Evolutionary conservation across 2,329 filamentous ascomycete genomes (phyloP).

Genomic region (Neonectria ditissima): DNA sequence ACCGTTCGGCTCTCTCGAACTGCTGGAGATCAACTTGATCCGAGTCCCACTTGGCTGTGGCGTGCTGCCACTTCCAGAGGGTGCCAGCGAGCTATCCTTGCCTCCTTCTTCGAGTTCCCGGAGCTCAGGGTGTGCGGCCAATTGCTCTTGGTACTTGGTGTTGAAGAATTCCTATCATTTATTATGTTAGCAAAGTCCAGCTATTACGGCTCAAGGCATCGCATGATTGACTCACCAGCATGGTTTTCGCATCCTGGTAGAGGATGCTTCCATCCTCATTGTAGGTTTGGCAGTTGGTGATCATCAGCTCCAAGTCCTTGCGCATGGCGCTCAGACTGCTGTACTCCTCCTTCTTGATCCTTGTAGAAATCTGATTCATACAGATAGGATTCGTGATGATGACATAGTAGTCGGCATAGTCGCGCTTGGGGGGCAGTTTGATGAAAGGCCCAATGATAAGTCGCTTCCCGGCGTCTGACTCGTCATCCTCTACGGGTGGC

Average conservation of each 20-base stretch:
- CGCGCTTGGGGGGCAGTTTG: slow-evolving; percentile 86
- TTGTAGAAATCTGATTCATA: slow-evolving; percentile 94
- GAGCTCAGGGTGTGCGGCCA: slow-evolving; percentile 67
- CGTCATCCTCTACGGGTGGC: slow-evolving; percentile 67
- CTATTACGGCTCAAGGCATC: neutral
- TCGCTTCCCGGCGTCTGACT: slow-evolving; percentile 72
- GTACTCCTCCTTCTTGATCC: slow-evolving; percentile 97
- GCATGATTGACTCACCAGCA: slow-evolving; percentile 73
- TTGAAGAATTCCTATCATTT: slow-evolving; percentile 66
- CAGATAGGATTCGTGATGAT: slow-evolving; percentile 93
- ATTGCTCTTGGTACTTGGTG: slow-evolving; percentile 63
- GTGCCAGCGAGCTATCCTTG: slow-evolving; percentile 55
- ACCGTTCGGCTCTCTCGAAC: slow-evolving; percentile 54
- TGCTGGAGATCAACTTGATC: slow-evolving; percentile 75
- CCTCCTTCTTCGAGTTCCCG: slow-evolving; percentile 64
- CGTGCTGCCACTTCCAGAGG: slow-evolving; percentile 71
- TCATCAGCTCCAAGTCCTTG: slow-evolving; percentile 85
- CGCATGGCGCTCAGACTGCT: slow-evolving; percentile 82
- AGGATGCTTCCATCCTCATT: slow-evolving; percentile 96
- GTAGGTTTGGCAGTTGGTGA: slow-evolving; percentile 92
- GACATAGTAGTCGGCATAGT: slow-evolving; percentile 95
- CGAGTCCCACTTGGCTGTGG: slow-evolving; percentile 72
- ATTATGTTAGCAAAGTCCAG: slow-evolving; percentile 48
- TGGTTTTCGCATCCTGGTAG: slow-evolving; percentile 90
- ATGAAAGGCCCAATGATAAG: slow-evolving; percentile 95